Evolutionary conservation across 352 stramenopile genomes (phyloP).

Genomic region (Pythium brachiatum): DNA sequence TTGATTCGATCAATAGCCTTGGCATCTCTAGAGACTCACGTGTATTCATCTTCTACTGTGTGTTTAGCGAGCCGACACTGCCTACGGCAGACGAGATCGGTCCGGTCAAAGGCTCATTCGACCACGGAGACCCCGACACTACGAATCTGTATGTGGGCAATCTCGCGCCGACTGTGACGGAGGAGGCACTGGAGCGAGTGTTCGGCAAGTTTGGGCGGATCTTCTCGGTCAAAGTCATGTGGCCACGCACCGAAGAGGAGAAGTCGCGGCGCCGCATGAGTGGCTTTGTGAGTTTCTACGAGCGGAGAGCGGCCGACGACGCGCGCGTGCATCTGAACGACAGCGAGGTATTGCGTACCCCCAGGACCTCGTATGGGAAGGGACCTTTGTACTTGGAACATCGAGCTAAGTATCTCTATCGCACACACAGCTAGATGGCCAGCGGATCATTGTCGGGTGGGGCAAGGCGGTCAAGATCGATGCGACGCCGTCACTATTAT

Average conservation of each 20-base stretch:
- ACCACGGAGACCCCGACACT: constrained; percentile 81
- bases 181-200: constrained; percentile 84
- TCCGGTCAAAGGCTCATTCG: constrained; percentile 67
- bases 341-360: constrained; percentile 47
- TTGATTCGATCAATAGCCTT: too few species aligned
- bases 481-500: not conserved
- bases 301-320: constrained; percentile 79
- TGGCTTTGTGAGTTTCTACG: constrained; percentile 95
- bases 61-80: constrained; percentile 8
- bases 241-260: constrained; percentile 95
- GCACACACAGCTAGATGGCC: constrained; percentile 54
- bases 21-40: too few species aligned
- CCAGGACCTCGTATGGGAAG: constrained; percentile 1
- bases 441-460: constrained; percentile 77
- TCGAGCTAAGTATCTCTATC: constrained; percentile 12
- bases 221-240: constrained; percentile 98
- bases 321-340: constrained; percentile 66
- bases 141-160: constrained; percentile 96
- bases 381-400: constrained; percentile 4
- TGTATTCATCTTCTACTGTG: too few species aligned
- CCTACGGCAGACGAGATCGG: constrained; percentile 18
- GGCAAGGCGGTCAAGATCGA: constrained; percentile 82
- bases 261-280: constrained; percentile 86
- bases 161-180: constrained; percentile 89
- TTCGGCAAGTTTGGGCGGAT: constrained; percentile 92